phyloP scores from a whole-genome alignment of 371 early-diverging fungal genomes.

The Entomophthora muscae region DNA sequence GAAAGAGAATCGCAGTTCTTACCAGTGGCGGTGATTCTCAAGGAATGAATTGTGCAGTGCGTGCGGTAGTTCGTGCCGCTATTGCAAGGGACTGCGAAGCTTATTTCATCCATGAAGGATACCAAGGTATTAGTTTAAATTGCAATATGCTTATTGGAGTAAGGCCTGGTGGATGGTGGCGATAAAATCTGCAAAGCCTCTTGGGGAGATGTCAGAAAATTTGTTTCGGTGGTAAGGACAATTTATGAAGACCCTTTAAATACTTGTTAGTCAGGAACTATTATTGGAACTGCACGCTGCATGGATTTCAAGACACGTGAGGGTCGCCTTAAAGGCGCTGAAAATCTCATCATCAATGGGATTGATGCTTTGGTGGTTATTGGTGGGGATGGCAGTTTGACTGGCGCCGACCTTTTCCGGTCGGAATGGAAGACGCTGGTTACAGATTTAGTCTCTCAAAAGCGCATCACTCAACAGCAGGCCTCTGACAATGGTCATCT shows the following conservation, averaged over 20 bases:
- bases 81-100: conserved; percentile 69
- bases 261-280: conserved; percentile 82
- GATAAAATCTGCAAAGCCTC: conserved; percentile 63
- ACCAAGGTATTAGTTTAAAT: conserved; percentile 46
- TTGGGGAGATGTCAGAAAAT: conserved; percentile 86
- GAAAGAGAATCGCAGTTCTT: conserved; percentile 65
- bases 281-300: conserved; percentile 92
- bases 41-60: conserved; percentile 98
- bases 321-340: conserved; percentile 77
- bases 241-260: neutral
- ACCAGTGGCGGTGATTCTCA: conserved; percentile 98
- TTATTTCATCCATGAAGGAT: conserved; percentile 91
- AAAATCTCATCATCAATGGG: conserved; percentile 72
- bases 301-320: conserved; percentile 65
- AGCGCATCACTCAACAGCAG: conserved; percentile 34
- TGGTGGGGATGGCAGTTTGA: conserved; percentile 98
- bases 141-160: neutral
- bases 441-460: conserved; percentile 42
- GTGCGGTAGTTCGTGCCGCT: conserved; percentile 85
- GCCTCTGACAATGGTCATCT: conserved; percentile 38
- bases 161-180: conserved; percentile 81
- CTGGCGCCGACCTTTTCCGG: conserved; percentile 88
- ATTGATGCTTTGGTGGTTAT: conserved; percentile 93
- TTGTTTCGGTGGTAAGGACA: conserved; percentile 43
- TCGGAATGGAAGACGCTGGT: conserved; percentile 81